Evolutionary conservation across 306 rosid species (phyloP).

Genomic region (Prinsepia uniflora): DNA sequence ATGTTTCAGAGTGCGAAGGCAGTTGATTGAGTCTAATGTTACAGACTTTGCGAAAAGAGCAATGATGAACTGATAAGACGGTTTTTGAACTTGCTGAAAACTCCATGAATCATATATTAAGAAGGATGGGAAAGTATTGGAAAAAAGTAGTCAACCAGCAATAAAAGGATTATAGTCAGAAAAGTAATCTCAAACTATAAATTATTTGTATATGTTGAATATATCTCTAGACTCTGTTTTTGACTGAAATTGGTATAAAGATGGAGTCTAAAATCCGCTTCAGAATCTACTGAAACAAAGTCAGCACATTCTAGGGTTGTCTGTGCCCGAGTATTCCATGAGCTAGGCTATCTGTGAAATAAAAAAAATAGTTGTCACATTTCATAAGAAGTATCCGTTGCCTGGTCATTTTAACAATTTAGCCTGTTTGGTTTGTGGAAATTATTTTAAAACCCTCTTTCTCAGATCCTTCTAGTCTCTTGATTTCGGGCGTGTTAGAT

Average conservation of each 20-base stretch:
- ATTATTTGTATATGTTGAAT: not conserved
- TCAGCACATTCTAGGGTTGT: not conserved
- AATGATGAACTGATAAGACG: not conserved
- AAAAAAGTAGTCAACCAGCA: slow-evolving; percentile 4
- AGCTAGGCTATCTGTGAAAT: not conserved
- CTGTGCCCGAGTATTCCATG: not conserved
- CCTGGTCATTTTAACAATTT: not conserved
- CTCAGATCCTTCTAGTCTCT: not conserved
- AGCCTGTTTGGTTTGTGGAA: not conserved
- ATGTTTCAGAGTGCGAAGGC: not conserved
- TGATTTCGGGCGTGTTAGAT: not conserved
- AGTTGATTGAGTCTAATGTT: not conserved
- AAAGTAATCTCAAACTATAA: not conserved
- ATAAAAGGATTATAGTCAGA: not conserved
- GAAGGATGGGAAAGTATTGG: not conserved
- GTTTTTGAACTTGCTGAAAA: not conserved
- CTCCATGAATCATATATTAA: not conserved
- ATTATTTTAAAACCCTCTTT: not conserved
- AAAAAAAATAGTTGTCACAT: not conserved
- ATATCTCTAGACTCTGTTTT: not conserved
- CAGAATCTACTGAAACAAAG: not conserved
- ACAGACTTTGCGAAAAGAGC: not conserved
- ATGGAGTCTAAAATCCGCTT: not conserved
- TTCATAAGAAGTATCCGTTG: not conserved
- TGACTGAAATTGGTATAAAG: not conserved